These are phyloP conservation scores for Piloderma croceum DNA, from an alignment of 768 basidiomycete species.

Conservation along the genomic window DNA sequence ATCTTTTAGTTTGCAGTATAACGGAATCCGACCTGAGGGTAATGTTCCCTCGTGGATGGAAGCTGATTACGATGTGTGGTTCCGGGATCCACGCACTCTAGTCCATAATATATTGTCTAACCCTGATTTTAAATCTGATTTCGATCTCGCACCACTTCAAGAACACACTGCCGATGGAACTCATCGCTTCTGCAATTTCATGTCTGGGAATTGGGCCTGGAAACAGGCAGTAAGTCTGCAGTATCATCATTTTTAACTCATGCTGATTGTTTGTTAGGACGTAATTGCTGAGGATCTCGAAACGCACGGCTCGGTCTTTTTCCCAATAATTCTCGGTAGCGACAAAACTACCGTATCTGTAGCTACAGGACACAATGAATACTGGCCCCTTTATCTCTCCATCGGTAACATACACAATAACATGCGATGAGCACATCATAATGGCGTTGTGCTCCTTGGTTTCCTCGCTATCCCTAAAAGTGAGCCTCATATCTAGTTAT, in stretches of 20 bases:
- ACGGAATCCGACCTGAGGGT: slow-evolving; percentile 11
- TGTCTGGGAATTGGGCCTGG: slow-evolving; percentile 37
- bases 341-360: slow-evolving; percentile 36
- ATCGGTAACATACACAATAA: slow-evolving; percentile 29
- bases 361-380: slow-evolving; percentile 32
- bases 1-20: slow-evolving; percentile 14
- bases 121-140: slow-evolving; percentile 27
- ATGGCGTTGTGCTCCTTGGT: slow-evolving; percentile 22
- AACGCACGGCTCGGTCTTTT: slow-evolving; percentile 25
- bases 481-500: no score
- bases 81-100: slow-evolving; percentile 24
- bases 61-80: no score
- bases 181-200: no score
- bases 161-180: slow-evolving; percentile 19
- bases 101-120: slow-evolving; percentile 27
- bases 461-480: slow-evolving; percentile 28
- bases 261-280: no score
- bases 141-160: slow-evolving; percentile 28
- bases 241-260: no score
- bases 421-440: slow-evolving; percentile 26
- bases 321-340: slow-evolving; percentile 30
- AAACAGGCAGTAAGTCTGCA: slow-evolving; percentile 26
- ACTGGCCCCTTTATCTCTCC: slow-evolving; percentile 30
- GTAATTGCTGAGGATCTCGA: slow-evolving; percentile 16
- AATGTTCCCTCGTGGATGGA: slow-evolving; percentile 29